Percentiles rank a stretch among this genome's conserved stretches.
These are phyloP conservation scores for Crithidia fasciculata DNA, from an alignment of 208 protist genomes.

Conservation along the genomic window DNA sequence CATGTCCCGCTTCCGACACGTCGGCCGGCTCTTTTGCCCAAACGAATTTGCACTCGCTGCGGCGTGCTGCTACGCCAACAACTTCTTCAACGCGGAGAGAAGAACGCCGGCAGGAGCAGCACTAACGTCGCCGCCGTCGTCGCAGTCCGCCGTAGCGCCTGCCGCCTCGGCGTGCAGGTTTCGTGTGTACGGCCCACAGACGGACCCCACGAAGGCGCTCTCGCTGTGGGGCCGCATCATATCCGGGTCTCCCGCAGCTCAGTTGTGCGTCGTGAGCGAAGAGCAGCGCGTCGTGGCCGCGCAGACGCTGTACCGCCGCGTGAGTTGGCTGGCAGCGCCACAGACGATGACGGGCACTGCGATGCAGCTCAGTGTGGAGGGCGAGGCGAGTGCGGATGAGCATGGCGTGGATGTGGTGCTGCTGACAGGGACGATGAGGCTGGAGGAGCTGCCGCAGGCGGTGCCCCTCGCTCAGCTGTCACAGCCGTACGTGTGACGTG, in stretches of 20 bases:
- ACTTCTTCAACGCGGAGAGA: conserved; percentile 27
- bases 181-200: conserved; percentile 42
- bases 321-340: conserved; percentile 51
- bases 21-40: conserved; percentile 55
- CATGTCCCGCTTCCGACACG: conserved; percentile 39
- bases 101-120: not conserved
- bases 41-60: conserved; percentile 60
- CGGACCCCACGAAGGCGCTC: conserved; percentile 47
- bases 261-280: conserved; percentile 43
- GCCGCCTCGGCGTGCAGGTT: conserved; percentile 19
- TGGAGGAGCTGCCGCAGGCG: conserved; percentile 61
- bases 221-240: conserved; percentile 48
- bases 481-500: conserved; percentile 24
- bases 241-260: conserved; percentile 25
- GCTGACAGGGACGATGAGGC: conserved; percentile 50
- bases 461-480: conserved; percentile 40
- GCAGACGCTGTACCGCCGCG: conserved; percentile 42
- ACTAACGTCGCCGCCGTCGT: not conserved
- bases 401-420: conserved; percentile 56
- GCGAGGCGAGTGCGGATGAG: conserved; percentile 1
- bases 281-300: conserved; percentile 59
- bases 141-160: not conserved
- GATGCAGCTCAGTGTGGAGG: conserved; percentile 41
- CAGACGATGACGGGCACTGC: conserved; percentile 46
- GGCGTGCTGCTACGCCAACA: conserved; percentile 56